A percentile compares a stretch with the other conserved stretches of the same genome.
Conservation (phyloP, 805 yeast species). For the Vanderwaltozyma tropicalis region DNA sequence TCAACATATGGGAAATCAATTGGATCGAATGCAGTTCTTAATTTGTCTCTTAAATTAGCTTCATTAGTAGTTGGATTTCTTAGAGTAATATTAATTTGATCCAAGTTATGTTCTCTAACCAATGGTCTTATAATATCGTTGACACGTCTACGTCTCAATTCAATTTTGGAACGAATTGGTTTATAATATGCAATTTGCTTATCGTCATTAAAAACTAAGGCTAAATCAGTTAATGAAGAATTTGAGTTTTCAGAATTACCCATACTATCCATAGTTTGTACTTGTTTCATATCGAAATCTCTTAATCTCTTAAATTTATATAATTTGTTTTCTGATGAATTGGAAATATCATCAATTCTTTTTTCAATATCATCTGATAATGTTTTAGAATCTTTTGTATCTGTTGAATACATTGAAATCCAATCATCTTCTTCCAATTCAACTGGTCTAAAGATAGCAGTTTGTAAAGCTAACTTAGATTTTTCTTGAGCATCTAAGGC, state of each 20-base stretch:
- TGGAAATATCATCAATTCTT: constrained; percentile 24
- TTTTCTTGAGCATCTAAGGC: constrained; percentile 30
- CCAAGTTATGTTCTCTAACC: constrained; percentile 47
- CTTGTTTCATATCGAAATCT: constrained; percentile 68
- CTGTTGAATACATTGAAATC: constrained; percentile 58
- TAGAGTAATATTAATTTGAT: constrained; percentile 37
- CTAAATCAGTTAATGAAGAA: constrained; percentile 42
- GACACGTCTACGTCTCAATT: constrained; percentile 76
- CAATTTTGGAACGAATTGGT: constrained; percentile 68
- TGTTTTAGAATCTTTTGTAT: constrained; percentile 31
- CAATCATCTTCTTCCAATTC: constrained; percentile 64
- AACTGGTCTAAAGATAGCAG: constrained; percentile 65
- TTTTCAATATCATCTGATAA: constrained; percentile 34
- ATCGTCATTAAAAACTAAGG: constrained; percentile 47
- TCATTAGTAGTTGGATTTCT: constrained; percentile 5
- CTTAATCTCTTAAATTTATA: constrained; percentile 55
- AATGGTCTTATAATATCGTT: constrained; percentile 30
- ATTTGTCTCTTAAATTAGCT: constrained; percentile 70
- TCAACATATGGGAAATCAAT: constrained; percentile 41
- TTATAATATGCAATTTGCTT: constrained; percentile 59
- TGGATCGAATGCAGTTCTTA: constrained; percentile 57
- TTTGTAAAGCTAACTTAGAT: constrained; percentile 32
- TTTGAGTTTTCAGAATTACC: background rate
- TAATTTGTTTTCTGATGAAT: constrained; percentile 40
- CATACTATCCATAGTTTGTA: constrained; percentile 10